These are phyloP conservation scores for Mortierella sp. DNA, from an alignment of 371 early-diverging fungal genomes.

Conservation along the genomic window DNA sequence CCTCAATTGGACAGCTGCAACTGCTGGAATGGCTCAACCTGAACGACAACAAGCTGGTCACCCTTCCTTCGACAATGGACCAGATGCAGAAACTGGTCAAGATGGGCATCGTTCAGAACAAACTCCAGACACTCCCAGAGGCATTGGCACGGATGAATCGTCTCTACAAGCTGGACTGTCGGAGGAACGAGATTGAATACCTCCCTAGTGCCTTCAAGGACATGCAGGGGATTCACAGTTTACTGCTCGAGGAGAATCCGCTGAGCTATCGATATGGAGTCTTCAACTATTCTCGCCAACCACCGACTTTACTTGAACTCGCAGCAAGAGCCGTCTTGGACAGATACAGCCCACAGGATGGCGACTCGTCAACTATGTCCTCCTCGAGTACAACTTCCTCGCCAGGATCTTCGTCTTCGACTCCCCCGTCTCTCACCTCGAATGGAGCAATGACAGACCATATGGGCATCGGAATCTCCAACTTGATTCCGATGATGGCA, in stretches of 20 bases:
- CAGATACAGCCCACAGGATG: constrained; percentile 24
- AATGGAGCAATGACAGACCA: background rate
- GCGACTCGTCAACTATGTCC: background rate
- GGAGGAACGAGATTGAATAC: constrained; percentile 63
- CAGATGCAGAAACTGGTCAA: constrained; percentile 72
- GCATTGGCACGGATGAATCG: constrained; percentile 57
- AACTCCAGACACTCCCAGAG: constrained; percentile 64
- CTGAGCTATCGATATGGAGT: constrained; percentile 40
- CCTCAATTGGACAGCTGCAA: constrained; percentile 64
- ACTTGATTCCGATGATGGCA: constrained; percentile 34
- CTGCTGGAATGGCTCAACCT: constrained; percentile 80
- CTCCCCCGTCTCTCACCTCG: background rate
- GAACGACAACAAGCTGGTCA: constrained; percentile 72
- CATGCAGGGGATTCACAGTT: constrained; percentile 48
- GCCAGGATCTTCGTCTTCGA: background rate
- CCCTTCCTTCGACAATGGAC: constrained; percentile 67
- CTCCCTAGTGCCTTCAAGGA: constrained; percentile 64
- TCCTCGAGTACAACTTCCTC: background rate
- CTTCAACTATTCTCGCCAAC: constrained; percentile 24
- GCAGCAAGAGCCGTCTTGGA: constrained; percentile 49
- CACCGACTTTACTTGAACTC: constrained; percentile 38
- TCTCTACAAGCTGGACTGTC: constrained; percentile 67
- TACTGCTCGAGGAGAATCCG: constrained; percentile 51
- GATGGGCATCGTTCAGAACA: constrained; percentile 79
- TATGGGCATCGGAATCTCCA: constrained; percentile 9